Percentiles rank a stretch among this genome's conserved stretches.
Conservation (phyloP, 225 moss, liverwort and hornwort species). For the Pseudoscleropodium purum region DNA sequence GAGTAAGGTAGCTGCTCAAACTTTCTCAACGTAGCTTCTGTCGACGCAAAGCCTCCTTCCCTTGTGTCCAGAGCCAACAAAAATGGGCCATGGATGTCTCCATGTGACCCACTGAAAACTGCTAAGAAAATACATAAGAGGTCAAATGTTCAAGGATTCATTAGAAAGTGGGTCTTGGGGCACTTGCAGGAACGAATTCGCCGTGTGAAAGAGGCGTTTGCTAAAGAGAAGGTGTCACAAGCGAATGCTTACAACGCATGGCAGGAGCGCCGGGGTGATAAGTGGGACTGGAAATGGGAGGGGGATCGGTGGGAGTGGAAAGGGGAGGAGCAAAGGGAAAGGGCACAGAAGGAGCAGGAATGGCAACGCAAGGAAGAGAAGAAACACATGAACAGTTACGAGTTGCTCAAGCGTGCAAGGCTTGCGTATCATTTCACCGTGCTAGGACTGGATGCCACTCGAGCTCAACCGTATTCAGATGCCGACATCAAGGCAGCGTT, state of each 20-base stretch:
- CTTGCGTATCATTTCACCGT: constrained; percentile 55
- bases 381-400: constrained; percentile 38
- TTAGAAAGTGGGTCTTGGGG: neutral
- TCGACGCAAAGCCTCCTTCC: neutral
- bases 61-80: neutral
- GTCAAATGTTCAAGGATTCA: neutral
- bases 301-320: constrained; percentile 58
- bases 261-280: constrained; percentile 84
- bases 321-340: constrained; percentile 54
- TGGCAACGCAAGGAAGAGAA: constrained; percentile 46
- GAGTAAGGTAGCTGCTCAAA: neutral
- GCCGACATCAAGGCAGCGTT: constrained; percentile 88
- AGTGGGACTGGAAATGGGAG: constrained; percentile 89
- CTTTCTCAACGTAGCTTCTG: neutral
- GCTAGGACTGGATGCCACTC: constrained; percentile 64
- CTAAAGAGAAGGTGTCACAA: constrained; percentile 54
- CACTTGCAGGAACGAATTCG: constrained; percentile 63
- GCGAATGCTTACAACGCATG: constrained; percentile 67
- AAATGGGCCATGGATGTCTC: neutral
- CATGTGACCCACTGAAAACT: neutral
- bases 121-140: neutral
- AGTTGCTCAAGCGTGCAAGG: constrained; percentile 34
- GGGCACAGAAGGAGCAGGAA: constrained; percentile 42
- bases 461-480: constrained; percentile 54
- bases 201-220: constrained; percentile 69